Base-by-base conservation (phyloP, 495 filamentous ascomycete genomes). In the Aspergillus olivimuriae region DNA sequence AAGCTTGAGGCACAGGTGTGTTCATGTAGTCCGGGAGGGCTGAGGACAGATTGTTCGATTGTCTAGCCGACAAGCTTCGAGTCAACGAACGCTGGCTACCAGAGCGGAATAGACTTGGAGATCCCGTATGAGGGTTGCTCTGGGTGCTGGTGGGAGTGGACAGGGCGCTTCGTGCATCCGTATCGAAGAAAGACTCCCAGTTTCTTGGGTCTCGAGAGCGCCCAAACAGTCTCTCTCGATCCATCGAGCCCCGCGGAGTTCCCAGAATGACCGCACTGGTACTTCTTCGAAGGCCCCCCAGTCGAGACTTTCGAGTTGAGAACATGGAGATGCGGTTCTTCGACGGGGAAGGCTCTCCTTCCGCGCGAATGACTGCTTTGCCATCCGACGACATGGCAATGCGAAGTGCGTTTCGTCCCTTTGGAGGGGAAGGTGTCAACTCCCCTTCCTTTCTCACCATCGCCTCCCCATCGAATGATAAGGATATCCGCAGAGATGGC, bases 171-270 rank as follows among this genome's bases (percentile, higher is more conserved):
- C 81, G 76, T 40, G 77, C 81, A 44, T 87, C 81, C 6, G 75
- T 76, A 53, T 87, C 86, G 56, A 83, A 85, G 64, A 80, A 83
- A 46, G 83, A 84, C 58, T 92, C 84, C 89, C 89, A 95, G 23
- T 81, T 84, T 21, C 85, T 78, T 12, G 86, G 81, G 60, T 94
- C 86, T 24, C 87, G 76, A 32, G 87, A 92, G 30, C 89, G 77
- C 20, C 89, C 88, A 47, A 79, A 70, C 8, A 43, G 50, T 43
- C 58, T 57, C 20, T 71, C 69, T 19, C 60, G 63, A 20, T 72
- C 60, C 12, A 51, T 35, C 33, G 56, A 44, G 30, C 55, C 53
- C 37, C 59, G 56, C 12, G 63, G 56, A 16, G 58, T 65, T 23
- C 58, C 46, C 17, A 69, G 75, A 34, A 74, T 62, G 26, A 76